A percentile compares a stretch with the other conserved stretches of the same genome.
phyloP scores from a whole-genome alignment of 441 rosid species.

The Erodium chrysanthum region DNA sequence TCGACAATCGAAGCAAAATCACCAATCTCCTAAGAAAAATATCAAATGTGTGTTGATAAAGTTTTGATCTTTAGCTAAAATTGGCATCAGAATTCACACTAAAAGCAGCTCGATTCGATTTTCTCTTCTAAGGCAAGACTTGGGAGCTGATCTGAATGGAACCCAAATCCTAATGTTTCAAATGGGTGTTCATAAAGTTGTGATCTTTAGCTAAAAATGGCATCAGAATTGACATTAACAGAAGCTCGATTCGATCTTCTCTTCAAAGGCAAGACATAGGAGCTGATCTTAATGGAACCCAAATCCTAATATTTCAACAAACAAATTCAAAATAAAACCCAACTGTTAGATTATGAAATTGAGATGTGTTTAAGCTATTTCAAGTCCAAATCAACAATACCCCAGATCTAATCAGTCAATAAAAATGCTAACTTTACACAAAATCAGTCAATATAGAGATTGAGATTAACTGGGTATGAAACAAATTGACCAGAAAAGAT shows the following conservation, averaged over 20 bases:
- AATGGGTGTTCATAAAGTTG: not conserved
- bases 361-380: not conserved
- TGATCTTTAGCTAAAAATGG: not conserved
- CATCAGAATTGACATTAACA: not conserved
- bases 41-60: not conserved
- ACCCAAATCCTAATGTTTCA: not conserved
- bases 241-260: not conserved
- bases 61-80: not conserved
- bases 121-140: not conserved
- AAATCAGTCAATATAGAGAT: not conserved
- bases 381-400: not conserved
- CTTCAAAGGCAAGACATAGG: not conserved
- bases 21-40: slow-evolving; percentile 26
- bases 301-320: not conserved
- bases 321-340: not conserved
- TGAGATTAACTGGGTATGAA: not conserved
- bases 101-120: slow-evolving; percentile 1
- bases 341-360: not conserved
- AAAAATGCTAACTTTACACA: slow-evolving; percentile 7
- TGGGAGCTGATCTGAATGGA: not conserved
- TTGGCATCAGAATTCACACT: not conserved
- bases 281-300: not conserved
- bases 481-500: not conserved
- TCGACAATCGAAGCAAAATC: slow-evolving; percentile 17
- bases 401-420: slow-evolving; percentile 6